Evolutionary conservation across 1,284 basidiomycete genomes (phyloP), one percentile per base, ranked within the genome.

Genomic region (Inonotus obliquus): DNA sequence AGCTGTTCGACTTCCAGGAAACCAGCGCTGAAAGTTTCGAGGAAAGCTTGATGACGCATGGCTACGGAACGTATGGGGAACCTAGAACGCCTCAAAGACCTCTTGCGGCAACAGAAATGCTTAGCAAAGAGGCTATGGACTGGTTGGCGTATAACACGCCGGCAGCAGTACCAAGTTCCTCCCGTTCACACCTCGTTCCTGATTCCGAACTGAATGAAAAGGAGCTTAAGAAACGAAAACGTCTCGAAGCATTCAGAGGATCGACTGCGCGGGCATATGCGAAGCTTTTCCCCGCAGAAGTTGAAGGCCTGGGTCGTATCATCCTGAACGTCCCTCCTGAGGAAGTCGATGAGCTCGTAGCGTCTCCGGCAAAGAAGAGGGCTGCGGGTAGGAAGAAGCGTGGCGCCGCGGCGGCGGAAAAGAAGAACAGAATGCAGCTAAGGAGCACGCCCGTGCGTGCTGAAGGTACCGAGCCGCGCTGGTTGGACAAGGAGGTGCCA

Each of bases 21-120:
- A 90, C 89, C 0, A 87, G 86, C 7, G 88, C 89, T 59, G 89
- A 90, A 73, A 89, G 87, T 69, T 91, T 91, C 66, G 88, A 90
- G 69, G 86, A 90, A 72, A 87, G 86, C 66, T 71, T 90, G 44
- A 87, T 90, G 81, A 87, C 86, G 27, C 86, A 87, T 25, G 87
- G 88, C 11, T 90, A 90, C 70, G 87, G 84, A 1, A 80, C 66
- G 32, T 68, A 70, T 64, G 68, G 62, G 32, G 73, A 73, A 51
- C 69, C 72, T 10, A 65, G 70, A 56, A 71, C 71, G 1, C 70
- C 73, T 4, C 55, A 63, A 23, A 61, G 56, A 1, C 66, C 65
- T 25, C 60, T 60, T 29, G 41, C 38, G 9, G 38, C 56, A 29
- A 69, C 67, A 47, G 58, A 64, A 9, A 59, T 65, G 2, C 57